A percentile compares a stretch with the other conserved stretches of the same genome.
Conservation (phyloP, 1,139 yeast genomes). For the Taphrina betulina region DNA sequence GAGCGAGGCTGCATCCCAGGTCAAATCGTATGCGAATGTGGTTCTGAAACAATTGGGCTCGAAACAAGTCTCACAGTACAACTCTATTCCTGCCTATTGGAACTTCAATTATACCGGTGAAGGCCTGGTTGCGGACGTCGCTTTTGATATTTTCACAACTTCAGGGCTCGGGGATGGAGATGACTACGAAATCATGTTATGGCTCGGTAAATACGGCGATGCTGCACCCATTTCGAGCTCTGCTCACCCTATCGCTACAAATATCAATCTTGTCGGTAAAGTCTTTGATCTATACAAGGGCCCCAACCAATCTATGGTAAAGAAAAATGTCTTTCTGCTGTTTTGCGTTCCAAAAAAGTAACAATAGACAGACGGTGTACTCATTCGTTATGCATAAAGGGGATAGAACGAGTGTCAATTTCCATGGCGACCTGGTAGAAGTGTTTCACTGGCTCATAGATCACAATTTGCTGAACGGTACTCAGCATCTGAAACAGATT, state of each 20-base stretch:
- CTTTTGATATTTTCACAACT: slow-evolving; percentile 8
- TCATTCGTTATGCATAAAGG: neutral
- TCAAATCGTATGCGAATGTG: slow-evolving; percentile 7
- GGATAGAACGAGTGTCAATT: neutral
- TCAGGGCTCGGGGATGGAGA: neutral
- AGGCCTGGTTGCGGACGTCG: slow-evolving; percentile 1
- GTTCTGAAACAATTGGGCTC: neutral
- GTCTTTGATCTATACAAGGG: slow-evolving; percentile 1
- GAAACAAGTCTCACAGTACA: neutral
- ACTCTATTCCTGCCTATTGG: neutral
- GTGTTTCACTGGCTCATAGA: neutral
- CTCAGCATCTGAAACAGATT: neutral
- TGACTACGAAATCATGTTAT: slow-evolving; percentile 1
- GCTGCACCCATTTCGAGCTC: slow-evolving; percentile 3
- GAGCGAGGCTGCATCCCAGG: neutral
- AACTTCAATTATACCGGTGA: neutral
- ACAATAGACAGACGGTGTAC: slow-evolving; percentile 5
- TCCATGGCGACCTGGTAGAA: neutral
- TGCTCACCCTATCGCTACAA: neutral
- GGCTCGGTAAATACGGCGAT: neutral
- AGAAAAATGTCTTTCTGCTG: neutral
- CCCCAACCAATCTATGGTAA: neutral
- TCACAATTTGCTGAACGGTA: neutral
- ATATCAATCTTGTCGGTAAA: neutral
- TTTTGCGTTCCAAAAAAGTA: neutral